These are phyloP conservation scores for Trichoderma atroviride DNA, from an alignment of 2,329 filamentous ascomycete genomes.

Conservation along the genomic window DNA sequence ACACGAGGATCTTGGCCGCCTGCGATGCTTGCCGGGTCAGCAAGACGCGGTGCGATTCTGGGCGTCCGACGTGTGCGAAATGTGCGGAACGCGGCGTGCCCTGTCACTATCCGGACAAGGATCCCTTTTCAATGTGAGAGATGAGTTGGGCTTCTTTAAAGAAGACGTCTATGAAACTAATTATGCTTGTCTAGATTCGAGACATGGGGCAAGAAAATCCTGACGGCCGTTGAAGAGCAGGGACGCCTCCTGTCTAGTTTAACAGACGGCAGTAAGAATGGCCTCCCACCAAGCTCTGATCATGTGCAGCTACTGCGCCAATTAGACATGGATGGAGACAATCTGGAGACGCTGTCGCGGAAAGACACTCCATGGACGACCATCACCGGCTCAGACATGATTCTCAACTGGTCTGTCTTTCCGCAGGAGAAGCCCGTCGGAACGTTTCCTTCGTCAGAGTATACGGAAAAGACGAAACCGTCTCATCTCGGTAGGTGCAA, in stretches of 20 bases:
- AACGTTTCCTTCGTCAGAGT: constrained; percentile 10
- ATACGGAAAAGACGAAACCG: constrained; percentile 3
- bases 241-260: background rate
- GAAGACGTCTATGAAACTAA: background rate
- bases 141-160: background rate
- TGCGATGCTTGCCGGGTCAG: constrained; percentile 12
- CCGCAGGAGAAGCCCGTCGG: constrained; percentile 4
- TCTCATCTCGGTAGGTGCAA: constrained; percentile 9
- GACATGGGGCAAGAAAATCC: constrained; percentile 18
- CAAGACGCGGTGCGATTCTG: constrained; percentile 18
- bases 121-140: constrained; percentile 16
- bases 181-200: constrained; percentile 1
- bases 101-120: constrained; percentile 13
- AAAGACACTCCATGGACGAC: constrained; percentile 14
- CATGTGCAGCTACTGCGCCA: background rate
- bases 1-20: constrained; percentile 9
- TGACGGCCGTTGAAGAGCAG: constrained; percentile 5
- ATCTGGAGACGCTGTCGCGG: constrained; percentile 2
- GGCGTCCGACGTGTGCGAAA: constrained; percentile 10
- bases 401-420: constrained; percentile 11
- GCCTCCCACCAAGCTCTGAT: background rate
- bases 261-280: background rate
- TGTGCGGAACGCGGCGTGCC: constrained; percentile 3
- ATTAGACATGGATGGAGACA: constrained; percentile 8
- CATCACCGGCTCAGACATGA: constrained; percentile 12